Percentiles rank a stretch among this genome's conserved stretches.
Conservation (phyloP, 345 rosid genomes). For the Diplotaxis tenuifolia region DNA sequence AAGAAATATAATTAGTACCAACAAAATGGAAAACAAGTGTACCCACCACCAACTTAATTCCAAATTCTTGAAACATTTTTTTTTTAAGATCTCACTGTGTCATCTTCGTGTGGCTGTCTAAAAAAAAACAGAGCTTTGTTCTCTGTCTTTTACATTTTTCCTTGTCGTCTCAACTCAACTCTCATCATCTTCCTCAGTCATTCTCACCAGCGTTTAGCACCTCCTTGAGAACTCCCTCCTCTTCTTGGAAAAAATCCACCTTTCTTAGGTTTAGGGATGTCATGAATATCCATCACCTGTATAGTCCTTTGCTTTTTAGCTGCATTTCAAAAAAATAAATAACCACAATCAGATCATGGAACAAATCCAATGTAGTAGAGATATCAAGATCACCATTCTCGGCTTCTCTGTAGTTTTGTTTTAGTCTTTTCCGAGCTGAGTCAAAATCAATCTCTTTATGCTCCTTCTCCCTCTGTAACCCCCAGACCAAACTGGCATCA, state of each 20-base stretch:
- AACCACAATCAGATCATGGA: neutral
- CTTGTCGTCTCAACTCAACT: constrained; percentile 12
- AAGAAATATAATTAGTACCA: neutral
- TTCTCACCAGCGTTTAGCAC: constrained; percentile 81
- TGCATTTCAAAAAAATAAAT: constrained; percentile 42
- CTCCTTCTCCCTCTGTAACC: constrained; percentile 65
- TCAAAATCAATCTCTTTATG: constrained; percentile 57
- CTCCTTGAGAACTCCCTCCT: constrained; percentile 91
- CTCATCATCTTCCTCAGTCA: constrained; percentile 41
- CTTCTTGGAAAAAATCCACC: constrained; percentile 75
- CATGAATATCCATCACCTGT: constrained; percentile 98
- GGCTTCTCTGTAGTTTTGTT: constrained; percentile 79
- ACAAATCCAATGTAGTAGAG: neutral
- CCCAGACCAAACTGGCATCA: constrained; percentile 7
- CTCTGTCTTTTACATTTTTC: constrained; percentile 9
- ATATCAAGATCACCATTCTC: constrained; percentile 66
- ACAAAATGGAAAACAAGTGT: constrained; percentile 34
- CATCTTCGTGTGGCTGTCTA: constrained; percentile 2
- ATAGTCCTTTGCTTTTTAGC: constrained; percentile 99
- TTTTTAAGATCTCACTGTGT: constrained; percentile 10
- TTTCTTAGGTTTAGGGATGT: constrained; percentile 92
- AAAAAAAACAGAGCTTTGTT: constrained; percentile 19
- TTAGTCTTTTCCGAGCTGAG: constrained; percentile 82
- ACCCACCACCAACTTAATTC: constrained; percentile 41
- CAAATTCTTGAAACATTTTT: constrained; percentile 27